A percentile compares a stretch with the other conserved stretches of the same genome.
These are phyloP conservation scores for Mycena epipterygia DNA, from an alignment of 768 basidiomycete species.

Conservation along the genomic window DNA sequence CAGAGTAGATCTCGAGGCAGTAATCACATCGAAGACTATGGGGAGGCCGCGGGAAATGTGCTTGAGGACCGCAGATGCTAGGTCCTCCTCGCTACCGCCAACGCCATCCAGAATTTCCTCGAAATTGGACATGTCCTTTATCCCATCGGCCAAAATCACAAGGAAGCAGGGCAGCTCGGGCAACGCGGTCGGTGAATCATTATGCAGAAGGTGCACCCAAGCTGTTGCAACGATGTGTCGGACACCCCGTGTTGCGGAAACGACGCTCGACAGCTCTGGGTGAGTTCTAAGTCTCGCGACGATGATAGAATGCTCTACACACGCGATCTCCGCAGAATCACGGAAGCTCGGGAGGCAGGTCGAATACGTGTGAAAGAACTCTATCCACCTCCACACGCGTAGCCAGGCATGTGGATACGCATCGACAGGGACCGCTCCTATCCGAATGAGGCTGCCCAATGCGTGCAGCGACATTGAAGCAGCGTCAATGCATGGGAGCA, in stretches of 20 bases:
- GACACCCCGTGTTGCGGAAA: background rate
- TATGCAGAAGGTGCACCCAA: background rate
- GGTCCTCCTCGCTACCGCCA: no score
- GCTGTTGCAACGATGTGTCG: background rate
- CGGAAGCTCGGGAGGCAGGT: background rate
- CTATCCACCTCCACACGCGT: background rate
- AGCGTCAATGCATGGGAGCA: background rate
- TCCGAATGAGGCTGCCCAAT: background rate
- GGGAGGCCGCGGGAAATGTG: no score
- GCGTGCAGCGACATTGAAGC: background rate
- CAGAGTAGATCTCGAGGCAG: no score
- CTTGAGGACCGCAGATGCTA: no score
- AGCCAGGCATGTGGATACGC: background rate
- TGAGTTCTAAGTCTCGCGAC: background rate
- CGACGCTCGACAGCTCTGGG: background rate
- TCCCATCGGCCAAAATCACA: background rate
- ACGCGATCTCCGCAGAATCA: background rate
- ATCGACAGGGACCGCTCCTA: background rate
- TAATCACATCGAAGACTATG: no score
- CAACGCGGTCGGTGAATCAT: background rate
- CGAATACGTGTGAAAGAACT: background rate
- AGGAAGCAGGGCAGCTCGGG: background rate
- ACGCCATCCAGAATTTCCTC: no score
- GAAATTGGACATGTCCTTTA: background rate
- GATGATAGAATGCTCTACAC: background rate